Evolutionary conservation across 2,329 filamentous ascomycete species (phyloP).

Genomic region (Exophiala sp.): DNA sequence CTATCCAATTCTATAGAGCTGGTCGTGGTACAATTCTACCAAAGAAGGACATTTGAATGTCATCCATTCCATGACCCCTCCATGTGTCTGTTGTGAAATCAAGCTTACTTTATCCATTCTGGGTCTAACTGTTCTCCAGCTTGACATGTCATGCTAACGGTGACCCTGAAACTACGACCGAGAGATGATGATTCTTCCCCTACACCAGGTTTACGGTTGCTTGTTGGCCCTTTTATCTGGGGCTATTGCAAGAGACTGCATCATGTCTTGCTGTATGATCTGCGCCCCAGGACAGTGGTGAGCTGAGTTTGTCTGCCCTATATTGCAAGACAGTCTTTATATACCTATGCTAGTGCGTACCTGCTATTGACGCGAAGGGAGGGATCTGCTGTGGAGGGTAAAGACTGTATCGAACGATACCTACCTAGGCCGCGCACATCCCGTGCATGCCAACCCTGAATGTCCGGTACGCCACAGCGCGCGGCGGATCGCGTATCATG

Average conservation of each 20-base stretch:
- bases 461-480: not conserved
- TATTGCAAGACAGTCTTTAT: not conserved
- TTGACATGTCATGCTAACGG: not conserved
- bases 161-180: not conserved
- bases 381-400: too few relatives aligned
- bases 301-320: not conserved
- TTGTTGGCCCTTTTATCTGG: too few relatives aligned
- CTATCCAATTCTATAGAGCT: not conserved
- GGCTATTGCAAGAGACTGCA: not conserved
- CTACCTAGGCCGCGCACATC: not conserved
- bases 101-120: not conserved
- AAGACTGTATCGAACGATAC: not conserved
- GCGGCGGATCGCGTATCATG: not conserved
- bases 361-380: not conserved
- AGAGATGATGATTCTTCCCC: not conserved
- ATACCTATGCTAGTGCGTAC: not conserved
- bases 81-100: too few relatives aligned
- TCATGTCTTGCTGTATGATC: not conserved
- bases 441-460: constrained; percentile 11
- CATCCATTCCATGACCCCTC: too few relatives aligned
- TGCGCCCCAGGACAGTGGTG: not conserved
- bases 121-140: not conserved
- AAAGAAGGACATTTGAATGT: not conserved
- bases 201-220: too few relatives aligned
- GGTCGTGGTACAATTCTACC: not conserved